Conservation (phyloP, 164 flowering plant genomes). For the Macadamia tetraphylla region DNA sequence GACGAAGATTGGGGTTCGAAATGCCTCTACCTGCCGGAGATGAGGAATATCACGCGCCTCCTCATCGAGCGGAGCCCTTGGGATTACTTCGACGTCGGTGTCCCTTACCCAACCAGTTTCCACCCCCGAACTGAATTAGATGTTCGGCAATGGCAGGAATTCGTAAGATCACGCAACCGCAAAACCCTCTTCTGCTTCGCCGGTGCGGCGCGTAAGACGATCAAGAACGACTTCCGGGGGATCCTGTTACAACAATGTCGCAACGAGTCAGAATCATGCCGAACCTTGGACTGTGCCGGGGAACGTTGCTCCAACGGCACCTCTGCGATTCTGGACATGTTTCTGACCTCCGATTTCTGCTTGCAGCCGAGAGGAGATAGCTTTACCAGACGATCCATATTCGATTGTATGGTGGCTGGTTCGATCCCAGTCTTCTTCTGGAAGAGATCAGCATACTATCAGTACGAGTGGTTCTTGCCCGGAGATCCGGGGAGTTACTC, state of each 20-base stretch:
- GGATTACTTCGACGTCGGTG: constrained; percentile 88
- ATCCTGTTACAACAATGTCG: constrained; percentile 50
- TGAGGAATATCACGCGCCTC: constrained; percentile 75
- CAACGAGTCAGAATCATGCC: constrained; percentile 41
- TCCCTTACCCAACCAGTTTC: constrained; percentile 94
- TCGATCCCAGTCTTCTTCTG: constrained; percentile 94
- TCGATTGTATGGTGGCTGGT: constrained; percentile 98
- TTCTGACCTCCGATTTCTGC: constrained; percentile 76
- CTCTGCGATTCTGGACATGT: constrained; percentile 55
- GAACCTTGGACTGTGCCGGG: constrained; percentile 58
- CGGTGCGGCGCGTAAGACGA: constrained; percentile 56
- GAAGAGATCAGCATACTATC: constrained; percentile 73
- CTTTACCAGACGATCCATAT: constrained; percentile 79
- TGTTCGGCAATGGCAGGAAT: constrained; percentile 58
- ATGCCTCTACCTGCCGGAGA: constrained; percentile 55
- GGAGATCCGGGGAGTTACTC: constrained; percentile 68
- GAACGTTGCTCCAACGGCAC: constrained; percentile 60
- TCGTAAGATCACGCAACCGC: constrained; percentile 45
- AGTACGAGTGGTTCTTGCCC: constrained; percentile 89
- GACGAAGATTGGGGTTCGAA: constrained; percentile 79
- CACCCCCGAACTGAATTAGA: constrained; percentile 65
- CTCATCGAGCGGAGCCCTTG: constrained; percentile 78
- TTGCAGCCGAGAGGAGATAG: constrained; percentile 95
- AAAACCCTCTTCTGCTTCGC: constrained; percentile 64
- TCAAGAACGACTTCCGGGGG: constrained; percentile 68